Evolutionary conservation across 176 grass and related monocot genomes (phyloP), one percentile per base, ranked within the genome.

Genomic region (Oropetium thomaeum): DNA sequence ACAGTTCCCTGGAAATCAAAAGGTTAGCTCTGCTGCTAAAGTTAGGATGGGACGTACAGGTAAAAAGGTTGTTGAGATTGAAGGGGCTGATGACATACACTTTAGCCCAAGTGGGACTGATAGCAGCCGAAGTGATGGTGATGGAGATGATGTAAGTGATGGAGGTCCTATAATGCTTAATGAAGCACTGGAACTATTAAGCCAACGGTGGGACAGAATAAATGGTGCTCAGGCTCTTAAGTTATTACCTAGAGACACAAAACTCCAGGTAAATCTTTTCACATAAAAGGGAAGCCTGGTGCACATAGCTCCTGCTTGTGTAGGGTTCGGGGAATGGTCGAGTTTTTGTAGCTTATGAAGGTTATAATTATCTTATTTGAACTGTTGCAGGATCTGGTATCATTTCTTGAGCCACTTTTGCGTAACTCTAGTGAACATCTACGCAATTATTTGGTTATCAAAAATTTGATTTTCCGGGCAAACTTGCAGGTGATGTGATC

Each of bases 171-270:
- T 90, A 75, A 99, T 99, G 91, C 88, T 99, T 82, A 99, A 92
- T 70, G 89, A 99, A 79, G 89, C 96, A 73, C 62, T 99, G 73
- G 84, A 99, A 71, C 78, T 99, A 49, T 86, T 99, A 81, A 95
- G 91, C 84, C 89, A 95, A 75, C 74, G 91, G 73, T 99, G 96
- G 96, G 96, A 99, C 51, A 93, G 91, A 72, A 95, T 99, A 71
- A 99, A 99, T 90, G 96, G 91, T 87, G 89, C 89, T 64, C 96
- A 99, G 77, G 91, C 96, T 76, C 85, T 99, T 83, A 89, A 87
- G 35, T 75, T 99, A 45, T 84, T 99, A 85, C 96, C 96, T 33
- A 99, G 89, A 85, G 89, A 99, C 72, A 95, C 92, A 86, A 95
- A 92, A 81, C 87, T 99, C 62, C 86, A 95, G 96, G 96, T 99